Percentiles rank a stretch among this genome's conserved stretches.
These are phyloP conservation scores for Paraphaeosphaeria minitans DNA, from an alignment of 2,329 filamentous ascomycete genomes.

Conservation along the genomic window DNA sequence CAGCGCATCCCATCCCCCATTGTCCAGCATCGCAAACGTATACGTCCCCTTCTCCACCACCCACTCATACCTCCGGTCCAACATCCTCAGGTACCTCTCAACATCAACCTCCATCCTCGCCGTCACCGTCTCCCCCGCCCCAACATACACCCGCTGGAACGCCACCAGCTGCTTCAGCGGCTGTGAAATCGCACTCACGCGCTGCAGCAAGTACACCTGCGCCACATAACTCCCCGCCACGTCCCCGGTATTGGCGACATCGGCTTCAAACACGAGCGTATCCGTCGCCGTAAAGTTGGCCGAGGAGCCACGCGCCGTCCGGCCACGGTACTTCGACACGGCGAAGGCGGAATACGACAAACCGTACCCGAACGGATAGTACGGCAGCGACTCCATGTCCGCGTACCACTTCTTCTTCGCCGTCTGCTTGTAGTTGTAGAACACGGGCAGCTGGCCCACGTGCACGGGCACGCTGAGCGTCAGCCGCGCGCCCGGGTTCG, in stretches of 20 bases:
- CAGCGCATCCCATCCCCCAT: slow-evolving; percentile 45
- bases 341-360: slow-evolving; percentile 68
- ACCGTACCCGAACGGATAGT: slow-evolving; percentile 66
- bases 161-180: slow-evolving; percentile 53
- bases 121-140: slow-evolving; percentile 34
- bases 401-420: slow-evolving; percentile 68
- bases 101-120: slow-evolving; percentile 48
- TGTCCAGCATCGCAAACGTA: slow-evolving; percentile 50
- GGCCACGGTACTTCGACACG: slow-evolving; percentile 32
- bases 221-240: slow-evolving; percentile 47
- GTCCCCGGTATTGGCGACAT: slow-evolving; percentile 43
- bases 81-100: slow-evolving; percentile 50
- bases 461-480: slow-evolving; percentile 67
- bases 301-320: slow-evolving; percentile 24
- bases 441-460: slow-evolving; percentile 67
- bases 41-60: slow-evolving; percentile 52
- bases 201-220: slow-evolving; percentile 50
- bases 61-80: slow-evolving; percentile 52
- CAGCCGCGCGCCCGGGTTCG: slow-evolving; percentile 73
- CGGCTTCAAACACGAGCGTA: slow-evolving; percentile 45
- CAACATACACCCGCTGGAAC: slow-evolving; percentile 49
- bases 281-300: slow-evolving; percentile 32
- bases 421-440: slow-evolving; percentile 62
- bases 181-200: slow-evolving; percentile 49
- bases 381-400: slow-evolving; percentile 54